Conservation (phyloP, 169 alveolate species). For the Cytauxzoon felis region DNA sequence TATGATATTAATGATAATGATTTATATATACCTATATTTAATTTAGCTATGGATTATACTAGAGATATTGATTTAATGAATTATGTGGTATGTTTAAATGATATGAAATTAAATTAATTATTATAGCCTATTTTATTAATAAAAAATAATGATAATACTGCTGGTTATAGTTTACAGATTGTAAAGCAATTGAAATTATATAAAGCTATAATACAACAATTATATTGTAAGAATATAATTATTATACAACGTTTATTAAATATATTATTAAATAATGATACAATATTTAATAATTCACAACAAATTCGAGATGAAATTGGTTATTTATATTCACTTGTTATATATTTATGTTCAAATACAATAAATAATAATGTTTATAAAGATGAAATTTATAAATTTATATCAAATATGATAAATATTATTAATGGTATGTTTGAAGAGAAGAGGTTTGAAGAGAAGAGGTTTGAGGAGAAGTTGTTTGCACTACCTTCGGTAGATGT, state of each 20-base stretch:
- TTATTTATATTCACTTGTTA: conserved; percentile 17
- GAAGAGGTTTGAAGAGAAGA: not conserved
- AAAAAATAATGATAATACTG: not conserved
- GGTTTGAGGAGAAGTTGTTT: not conserved
- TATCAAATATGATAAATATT: not conserved
- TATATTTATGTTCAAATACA: conserved; percentile 4
- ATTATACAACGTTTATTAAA: conserved; percentile 2
- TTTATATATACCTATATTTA: conserved; percentile 16
- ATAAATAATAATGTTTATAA: not conserved
- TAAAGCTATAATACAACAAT: conserved; percentile 49
- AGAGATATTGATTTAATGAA: not conserved
- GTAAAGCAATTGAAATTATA: conserved; percentile 53
- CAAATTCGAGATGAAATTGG: conserved; percentile 48
- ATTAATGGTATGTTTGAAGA: not conserved
- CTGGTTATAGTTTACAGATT: conserved; percentile 10
- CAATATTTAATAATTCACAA: conserved; percentile 31
- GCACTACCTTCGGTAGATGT: not conserved
- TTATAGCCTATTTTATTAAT: not conserved
- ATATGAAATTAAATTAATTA: not conserved
- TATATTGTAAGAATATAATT: not conserved
- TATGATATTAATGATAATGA: not conserved
- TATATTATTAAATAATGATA: conserved; percentile 1
- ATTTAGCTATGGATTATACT: conserved; percentile 12
- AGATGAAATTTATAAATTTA: not conserved
- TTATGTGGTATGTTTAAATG: not conserved